Evolutionary conservation across 306 rosid genomes (phyloP).

Genomic region (Sicyos edulis): DNA sequence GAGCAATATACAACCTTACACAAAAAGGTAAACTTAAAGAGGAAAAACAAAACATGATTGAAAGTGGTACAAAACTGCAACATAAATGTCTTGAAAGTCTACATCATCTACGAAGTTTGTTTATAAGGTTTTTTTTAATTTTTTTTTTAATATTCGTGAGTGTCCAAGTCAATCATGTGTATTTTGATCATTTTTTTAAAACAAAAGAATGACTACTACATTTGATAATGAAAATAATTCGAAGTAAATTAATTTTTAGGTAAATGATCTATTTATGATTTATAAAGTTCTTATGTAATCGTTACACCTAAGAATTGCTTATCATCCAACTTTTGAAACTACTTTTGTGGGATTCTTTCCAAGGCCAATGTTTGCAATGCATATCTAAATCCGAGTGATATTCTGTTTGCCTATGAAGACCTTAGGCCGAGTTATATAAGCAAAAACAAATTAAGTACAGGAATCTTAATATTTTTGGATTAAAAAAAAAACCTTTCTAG

Average conservation of each 20-base stretch:
- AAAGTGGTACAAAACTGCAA: slow-evolving; percentile 7
- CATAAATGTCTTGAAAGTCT: slow-evolving; percentile 4
- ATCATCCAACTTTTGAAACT: slow-evolving; percentile 13
- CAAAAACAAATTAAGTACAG: too few species aligned
- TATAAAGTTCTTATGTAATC: too few species aligned
- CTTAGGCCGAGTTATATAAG: neutral
- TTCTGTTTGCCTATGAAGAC: neutral
- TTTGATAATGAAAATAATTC: too few species aligned
- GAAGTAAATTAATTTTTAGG: too few species aligned
- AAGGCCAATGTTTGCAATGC: neutral
- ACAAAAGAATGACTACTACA: too few species aligned
- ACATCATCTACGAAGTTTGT: too few species aligned
- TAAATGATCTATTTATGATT: too few species aligned
- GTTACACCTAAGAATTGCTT: neutral
- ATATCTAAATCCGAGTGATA: neutral
- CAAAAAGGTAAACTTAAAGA: neutral
- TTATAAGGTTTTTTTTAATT: too few species aligned
- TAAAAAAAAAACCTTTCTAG: neutral
- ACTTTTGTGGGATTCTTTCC: slow-evolving; percentile 19
- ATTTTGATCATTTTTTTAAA: too few species aligned
- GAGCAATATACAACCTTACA: neutral
- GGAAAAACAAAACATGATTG: neutral
- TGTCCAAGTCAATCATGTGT: too few species aligned
- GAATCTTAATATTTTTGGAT: too few species aligned
- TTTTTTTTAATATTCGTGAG: too few species aligned